Conservation (phyloP, 1,284 basidiomycete genomes). For the Rhodotorula sp. region DNA sequence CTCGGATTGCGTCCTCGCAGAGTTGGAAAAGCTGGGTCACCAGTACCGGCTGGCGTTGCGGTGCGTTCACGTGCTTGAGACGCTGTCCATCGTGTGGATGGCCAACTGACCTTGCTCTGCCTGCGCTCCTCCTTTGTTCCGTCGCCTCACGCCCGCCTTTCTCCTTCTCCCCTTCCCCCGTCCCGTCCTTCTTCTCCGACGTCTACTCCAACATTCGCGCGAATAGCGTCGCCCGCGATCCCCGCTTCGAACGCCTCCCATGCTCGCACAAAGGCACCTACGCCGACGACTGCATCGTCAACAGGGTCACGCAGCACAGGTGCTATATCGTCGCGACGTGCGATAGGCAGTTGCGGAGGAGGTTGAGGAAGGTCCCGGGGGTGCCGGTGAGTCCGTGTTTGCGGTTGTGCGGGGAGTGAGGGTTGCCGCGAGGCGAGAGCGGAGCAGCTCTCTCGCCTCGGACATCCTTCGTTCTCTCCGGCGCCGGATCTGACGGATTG, state of each 20-base stretch:
- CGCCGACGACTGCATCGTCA: constrained; percentile 96
- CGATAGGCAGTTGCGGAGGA: constrained; percentile 86
- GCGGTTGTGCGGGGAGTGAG: not conserved
- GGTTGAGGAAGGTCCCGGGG: constrained; percentile 90
- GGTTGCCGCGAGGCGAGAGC: not conserved
- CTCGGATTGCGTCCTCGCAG: constrained; percentile 96
- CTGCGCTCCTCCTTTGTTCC: not conserved
- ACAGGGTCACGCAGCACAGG: constrained; percentile 89
- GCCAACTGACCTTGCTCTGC: not conserved
- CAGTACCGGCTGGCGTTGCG: constrained; percentile 91
- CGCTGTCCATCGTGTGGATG: too few relatives aligned
- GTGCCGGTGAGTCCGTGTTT: constrained; percentile 58
- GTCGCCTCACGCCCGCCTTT: not conserved
- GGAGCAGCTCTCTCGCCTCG: not conserved
- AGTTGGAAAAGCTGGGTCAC: constrained; percentile 94
- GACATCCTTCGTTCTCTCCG: not conserved
- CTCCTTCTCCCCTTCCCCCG: too few relatives aligned
- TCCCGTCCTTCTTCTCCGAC: not conserved
- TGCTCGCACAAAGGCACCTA: constrained; percentile 95
- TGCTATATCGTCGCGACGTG: constrained; percentile 99
- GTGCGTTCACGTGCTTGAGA: too few relatives aligned
- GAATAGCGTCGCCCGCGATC: constrained; percentile 86
- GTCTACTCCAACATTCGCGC: not conserved
- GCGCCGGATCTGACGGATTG: not conserved
- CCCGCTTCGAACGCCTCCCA: constrained; percentile 87